These are phyloP conservation scores for Serendipita indica DNA, from an alignment of 768 basidiomycete genomes.

Conservation along the genomic window DNA sequence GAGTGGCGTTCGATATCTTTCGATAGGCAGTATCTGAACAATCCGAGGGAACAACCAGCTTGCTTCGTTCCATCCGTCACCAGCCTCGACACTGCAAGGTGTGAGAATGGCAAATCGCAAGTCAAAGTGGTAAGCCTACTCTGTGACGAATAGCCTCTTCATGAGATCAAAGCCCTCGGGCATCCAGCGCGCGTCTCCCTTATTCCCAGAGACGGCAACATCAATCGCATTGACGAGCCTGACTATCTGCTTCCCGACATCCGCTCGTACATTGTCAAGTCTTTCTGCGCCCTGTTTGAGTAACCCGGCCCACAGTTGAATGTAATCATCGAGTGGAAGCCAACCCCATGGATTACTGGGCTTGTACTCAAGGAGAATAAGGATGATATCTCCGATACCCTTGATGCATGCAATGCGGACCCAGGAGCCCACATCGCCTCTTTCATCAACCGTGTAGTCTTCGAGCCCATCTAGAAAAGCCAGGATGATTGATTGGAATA, in stretches of 20 bases:
- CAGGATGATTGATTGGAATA: slow-evolving; percentile 36
- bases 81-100: slow-evolving; percentile 23
- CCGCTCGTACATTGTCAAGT: slow-evolving; percentile 78
- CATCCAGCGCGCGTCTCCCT: slow-evolving; percentile 32
- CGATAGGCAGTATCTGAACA: slow-evolving; percentile 47
- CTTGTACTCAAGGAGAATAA: slow-evolving; percentile 32
- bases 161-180: slow-evolving; percentile 36
- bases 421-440: slow-evolving; percentile 97
- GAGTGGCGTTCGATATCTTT: slow-evolving; percentile 44
- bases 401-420: slow-evolving; percentile 64
- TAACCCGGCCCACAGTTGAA: slow-evolving; percentile 44
- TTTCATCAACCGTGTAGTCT: slow-evolving; percentile 87
- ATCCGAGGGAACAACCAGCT: slow-evolving; percentile 61
- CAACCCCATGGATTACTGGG: slow-evolving; percentile 33
- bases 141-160: slow-evolving; percentile 34
- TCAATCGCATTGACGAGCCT: slow-evolving; percentile 34
- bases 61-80: slow-evolving; percentile 51
- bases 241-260: slow-evolving; percentile 50
- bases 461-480: slow-evolving; percentile 50
- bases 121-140: slow-evolving; percentile 2
- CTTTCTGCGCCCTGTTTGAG: slow-evolving; percentile 84
- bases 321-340: slow-evolving; percentile 44
- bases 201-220: slow-evolving; percentile 26
- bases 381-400: slow-evolving; percentile 41
- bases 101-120: slow-evolving; percentile 5